Conservation (phyloP, 2,329 filamentous ascomycete genomes). For the Chaetothyriales sp. region DNA sequence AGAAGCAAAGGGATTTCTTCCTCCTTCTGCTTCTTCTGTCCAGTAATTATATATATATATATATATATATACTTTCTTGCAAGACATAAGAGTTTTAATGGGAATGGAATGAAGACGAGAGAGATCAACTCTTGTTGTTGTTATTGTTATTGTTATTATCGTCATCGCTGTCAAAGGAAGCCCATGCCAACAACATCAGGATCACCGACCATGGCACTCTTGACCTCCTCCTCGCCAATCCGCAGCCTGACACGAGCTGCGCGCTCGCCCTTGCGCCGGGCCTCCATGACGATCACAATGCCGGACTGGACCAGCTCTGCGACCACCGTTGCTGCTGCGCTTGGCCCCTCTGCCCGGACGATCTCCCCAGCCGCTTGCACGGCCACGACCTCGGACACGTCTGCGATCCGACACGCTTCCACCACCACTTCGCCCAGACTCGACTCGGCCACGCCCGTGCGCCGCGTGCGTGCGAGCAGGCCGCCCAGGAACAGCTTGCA, state of each 20-base stretch:
- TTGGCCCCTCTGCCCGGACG: slow-evolving; percentile 18
- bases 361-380: slow-evolving; percentile 46
- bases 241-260: slow-evolving; percentile 75
- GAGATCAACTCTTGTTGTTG: too few species aligned
- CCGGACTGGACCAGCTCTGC: slow-evolving; percentile 76
- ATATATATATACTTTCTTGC: not conserved
- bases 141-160: too few species aligned
- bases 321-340: slow-evolving; percentile 38
- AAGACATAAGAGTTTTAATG: not conserved
- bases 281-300: slow-evolving; percentile 63
- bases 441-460: slow-evolving; percentile 75
- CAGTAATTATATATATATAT: not conserved
- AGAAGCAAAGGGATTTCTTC: not conserved
- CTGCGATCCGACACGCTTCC: slow-evolving; percentile 57
- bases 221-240: slow-evolving; percentile 81
- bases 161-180: slow-evolving; percentile 27
- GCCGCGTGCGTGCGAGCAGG: slow-evolving; percentile 59
- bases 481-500: slow-evolving; percentile 77
- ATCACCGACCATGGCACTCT: slow-evolving; percentile 76
- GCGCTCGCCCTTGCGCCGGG: slow-evolving; percentile 57
- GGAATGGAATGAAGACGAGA: not conserved
- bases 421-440: slow-evolving; percentile 79
- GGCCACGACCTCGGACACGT: slow-evolving; percentile 40
- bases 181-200: slow-evolving; percentile 69
- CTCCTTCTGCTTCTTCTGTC: not conserved